Conservation (phyloP, 2,329 filamentous ascomycete species). For the Chrysosphaeria jannelii region DNA sequence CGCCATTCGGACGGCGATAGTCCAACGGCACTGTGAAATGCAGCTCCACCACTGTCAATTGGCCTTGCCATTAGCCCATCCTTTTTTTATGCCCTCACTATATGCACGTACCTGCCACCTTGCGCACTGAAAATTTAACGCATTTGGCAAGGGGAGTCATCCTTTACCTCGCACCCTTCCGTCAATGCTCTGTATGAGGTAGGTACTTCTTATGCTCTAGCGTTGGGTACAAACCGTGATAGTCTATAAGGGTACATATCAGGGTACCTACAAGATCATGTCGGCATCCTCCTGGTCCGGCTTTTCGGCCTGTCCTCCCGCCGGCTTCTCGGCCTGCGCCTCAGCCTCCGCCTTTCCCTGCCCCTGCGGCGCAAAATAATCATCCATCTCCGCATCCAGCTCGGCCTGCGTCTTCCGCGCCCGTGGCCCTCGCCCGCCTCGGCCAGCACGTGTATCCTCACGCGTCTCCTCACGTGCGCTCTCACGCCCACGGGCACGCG, state of each 20-base stretch:
- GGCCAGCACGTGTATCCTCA: constrained; percentile 10
- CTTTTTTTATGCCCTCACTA: no score
- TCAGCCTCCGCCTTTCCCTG: not conserved
- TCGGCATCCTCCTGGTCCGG: constrained; percentile 6
- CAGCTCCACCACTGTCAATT: constrained; percentile 58
- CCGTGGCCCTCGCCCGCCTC: constrained; percentile 20
- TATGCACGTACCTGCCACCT: no score
- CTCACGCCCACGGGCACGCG: constrained; percentile 14
- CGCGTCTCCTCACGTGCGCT: constrained; percentile 7
- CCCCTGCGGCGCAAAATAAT: constrained; percentile 41
- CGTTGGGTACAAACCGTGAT: no score
- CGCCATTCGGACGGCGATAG: constrained; percentile 28
- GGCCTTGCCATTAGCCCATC: no score
- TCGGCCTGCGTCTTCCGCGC: constrained; percentile 72
- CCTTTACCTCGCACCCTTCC: no score
- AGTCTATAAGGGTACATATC: no score
- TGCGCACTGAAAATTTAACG: no score
- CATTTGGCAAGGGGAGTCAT: no score
- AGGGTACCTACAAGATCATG: constrained; percentile 8
- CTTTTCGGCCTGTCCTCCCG: constrained; percentile 8
- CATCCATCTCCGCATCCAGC: constrained; percentile 85
- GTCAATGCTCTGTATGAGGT: no score
- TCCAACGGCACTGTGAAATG: constrained; percentile 71
- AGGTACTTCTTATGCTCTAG: no score
- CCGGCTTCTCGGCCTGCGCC: constrained; percentile 6